Base-by-base conservation (phyloP, 176 grass and related monocot genomes). In the Oryza brachyantha region DNA sequence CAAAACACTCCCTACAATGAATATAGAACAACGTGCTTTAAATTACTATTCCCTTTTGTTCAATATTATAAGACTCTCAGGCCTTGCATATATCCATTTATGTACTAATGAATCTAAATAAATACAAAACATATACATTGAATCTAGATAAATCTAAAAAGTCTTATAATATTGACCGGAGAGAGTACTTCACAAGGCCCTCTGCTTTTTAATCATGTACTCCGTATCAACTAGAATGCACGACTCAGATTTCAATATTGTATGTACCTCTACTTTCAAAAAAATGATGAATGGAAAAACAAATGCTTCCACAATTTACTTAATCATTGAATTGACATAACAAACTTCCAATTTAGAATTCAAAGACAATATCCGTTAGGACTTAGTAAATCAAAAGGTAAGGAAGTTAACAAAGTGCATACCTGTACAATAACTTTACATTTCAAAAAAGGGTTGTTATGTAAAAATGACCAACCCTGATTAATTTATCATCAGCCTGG, bases 391-490 rank as follows among this genome's bases (percentile, higher is more conserved):
- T n/a, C n/a, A n/a, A 19, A 31, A 29, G 74, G 28, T 64, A 64
- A 66, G 63, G 2, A 82, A 60, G 32, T 28, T 29, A 63, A 19
- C 1, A 11, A 55, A 75, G 13, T 0, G 1, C n/a, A 13, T 83
- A 90, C 88, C 84, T 90, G 84, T 86, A 90, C 84, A 90, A 5
- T 86, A 86, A 86, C 54, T 86, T 75, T 75, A 86, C 64, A 79
- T 55, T 7, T 14, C 61, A 39, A 66, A 73, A 82, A 63, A 24
- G 28, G 28, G 34, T 61, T 74, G 54, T 69, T 75, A 66, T 52
- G 24, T 40, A 38, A 37, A 90, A 69, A 58, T 4, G 69, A 63
- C 36, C 24, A 55, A 74, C 6, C 50, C 10, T 12, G 26, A 46
- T 43, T 62, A 74, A 84, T 61, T 68, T 29, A 63, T 73, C 66